These are phyloP conservation scores for Cytospora paraplurivora DNA, from an alignment of 2,329 filamentous ascomycete species.

Conservation along the genomic window DNA sequence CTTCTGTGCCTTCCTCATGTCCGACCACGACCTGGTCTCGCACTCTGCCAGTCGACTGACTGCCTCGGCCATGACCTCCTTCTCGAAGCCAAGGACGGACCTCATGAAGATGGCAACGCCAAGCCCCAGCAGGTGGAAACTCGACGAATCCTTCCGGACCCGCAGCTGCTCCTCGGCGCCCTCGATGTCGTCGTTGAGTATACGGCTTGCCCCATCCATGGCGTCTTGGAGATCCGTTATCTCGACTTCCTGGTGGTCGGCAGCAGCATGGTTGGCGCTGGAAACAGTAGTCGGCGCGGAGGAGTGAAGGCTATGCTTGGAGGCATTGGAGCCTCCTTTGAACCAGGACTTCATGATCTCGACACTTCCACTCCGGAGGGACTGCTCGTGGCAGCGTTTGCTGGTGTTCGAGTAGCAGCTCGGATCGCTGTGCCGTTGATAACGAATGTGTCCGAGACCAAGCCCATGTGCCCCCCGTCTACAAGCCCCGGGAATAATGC, in stretches of 20 bases:
- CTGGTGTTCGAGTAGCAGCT: background rate
- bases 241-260: slow-evolving; percentile 42
- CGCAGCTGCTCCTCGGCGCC: slow-evolving; percentile 75
- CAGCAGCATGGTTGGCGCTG: slow-evolving; percentile 26
- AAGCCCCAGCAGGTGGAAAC: slow-evolving; percentile 85
- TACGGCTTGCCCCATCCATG: slow-evolving; percentile 66
- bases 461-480: background rate
- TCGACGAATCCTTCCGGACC: slow-evolving; percentile 71
- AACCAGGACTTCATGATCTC: slow-evolving; percentile 27
- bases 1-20: slow-evolving; percentile 74
- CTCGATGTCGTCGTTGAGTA: slow-evolving; percentile 90
- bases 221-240: slow-evolving; percentile 60
- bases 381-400: background rate
- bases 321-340: slow-evolving; percentile 16
- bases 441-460: too few relatives aligned
- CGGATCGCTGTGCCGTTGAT: background rate
- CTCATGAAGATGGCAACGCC: slow-evolving; percentile 83
- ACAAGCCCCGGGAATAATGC: background rate
- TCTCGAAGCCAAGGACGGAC: slow-evolving; percentile 87
- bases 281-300: slow-evolving; percentile 19
- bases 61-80: slow-evolving; percentile 85
- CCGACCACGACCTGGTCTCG: slow-evolving; percentile 74
- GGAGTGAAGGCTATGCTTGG: slow-evolving; percentile 19
- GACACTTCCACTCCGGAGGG: background rate
- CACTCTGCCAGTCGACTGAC: slow-evolving; percentile 70